A percentile compares a stretch with the other conserved stretches of the same genome.
These are phyloP conservation scores for Camelina laxa DNA, from an alignment of 345 rosid species.

Conservation along the genomic window DNA sequence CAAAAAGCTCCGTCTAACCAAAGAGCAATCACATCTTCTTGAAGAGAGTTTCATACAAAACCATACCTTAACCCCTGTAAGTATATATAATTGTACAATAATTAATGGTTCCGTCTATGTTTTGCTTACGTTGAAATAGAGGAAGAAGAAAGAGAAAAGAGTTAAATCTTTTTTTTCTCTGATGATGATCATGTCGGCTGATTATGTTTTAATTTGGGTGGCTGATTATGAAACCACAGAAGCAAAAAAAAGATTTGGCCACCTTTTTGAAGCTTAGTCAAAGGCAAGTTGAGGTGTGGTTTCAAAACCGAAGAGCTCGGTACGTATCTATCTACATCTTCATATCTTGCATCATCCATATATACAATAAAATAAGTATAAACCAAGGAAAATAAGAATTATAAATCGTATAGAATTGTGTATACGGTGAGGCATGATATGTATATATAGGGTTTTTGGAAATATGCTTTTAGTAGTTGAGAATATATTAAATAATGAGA, in stretches of 20 bases:
- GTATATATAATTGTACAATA: conserved; percentile 7
- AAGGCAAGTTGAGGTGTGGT: conserved; percentile 86
- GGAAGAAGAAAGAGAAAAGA: not conserved
- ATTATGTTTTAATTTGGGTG: conserved; percentile 27
- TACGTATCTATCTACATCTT: conserved; percentile 32
- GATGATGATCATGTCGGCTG: conserved; percentile 26
- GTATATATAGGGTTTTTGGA: conserved; percentile 3
- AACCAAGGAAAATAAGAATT: conserved; percentile 15
- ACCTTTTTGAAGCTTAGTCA: conserved; percentile 67
- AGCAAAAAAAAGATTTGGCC: conserved; percentile 66
- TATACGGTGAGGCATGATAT: conserved; percentile 9
- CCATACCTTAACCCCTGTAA: conserved; percentile 67
- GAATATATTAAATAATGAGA: conserved; percentile 27
- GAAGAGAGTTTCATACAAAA: conserved; percentile 76
- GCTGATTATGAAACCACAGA: conserved; percentile 44
- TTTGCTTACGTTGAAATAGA: conserved; percentile 26
- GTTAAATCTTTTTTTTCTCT: not conserved
- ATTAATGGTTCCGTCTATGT: conserved; percentile 11
- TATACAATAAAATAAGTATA: not conserved
- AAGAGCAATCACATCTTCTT: conserved; percentile 70
- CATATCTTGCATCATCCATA: conserved; percentile 14
- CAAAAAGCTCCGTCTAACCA: conserved; percentile 73
- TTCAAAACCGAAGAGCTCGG: conserved; percentile 87
- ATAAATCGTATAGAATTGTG: not conserved
- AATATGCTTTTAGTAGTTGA: conserved; percentile 25